Evolutionary conservation across 1,139 yeast genomes (phyloP).

Genomic region (Hemisphaericaspora xylofermentans): DNA sequence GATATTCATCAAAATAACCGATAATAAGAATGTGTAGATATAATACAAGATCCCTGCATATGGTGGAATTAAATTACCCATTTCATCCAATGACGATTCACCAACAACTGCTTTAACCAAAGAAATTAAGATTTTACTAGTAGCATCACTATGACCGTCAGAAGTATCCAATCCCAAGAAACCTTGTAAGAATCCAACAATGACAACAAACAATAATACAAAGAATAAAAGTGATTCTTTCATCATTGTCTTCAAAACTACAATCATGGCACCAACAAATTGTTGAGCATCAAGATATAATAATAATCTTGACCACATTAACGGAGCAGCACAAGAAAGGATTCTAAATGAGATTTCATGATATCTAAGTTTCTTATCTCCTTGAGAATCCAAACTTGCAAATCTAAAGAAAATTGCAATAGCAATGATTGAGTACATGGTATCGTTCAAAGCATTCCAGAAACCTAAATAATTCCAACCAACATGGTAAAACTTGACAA

Average conservation of each 20-base stretch:
- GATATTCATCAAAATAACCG: constrained; percentile 74
- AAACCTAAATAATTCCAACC: constrained; percentile 73
- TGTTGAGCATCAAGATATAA: constrained; percentile 75
- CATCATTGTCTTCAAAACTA: constrained; percentile 83
- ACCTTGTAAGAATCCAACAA: constrained; percentile 82
- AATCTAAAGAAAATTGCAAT: constrained; percentile 58
- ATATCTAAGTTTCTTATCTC: constrained; percentile 36
- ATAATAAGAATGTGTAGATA: constrained; percentile 70
- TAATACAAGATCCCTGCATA: constrained; percentile 78
- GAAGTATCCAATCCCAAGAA: constrained; percentile 84
- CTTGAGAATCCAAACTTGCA: constrained; percentile 40
- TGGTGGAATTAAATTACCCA: constrained; percentile 75
- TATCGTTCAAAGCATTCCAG: constrained; percentile 78
- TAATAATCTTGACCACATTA: constrained; percentile 80
- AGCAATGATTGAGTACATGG: constrained; percentile 56
- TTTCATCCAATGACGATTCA: constrained; percentile 68
- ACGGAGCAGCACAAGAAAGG: constrained; percentile 79
- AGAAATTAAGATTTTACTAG: constrained; percentile 60
- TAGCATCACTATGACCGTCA: constrained; percentile 79
- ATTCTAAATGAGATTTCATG: constrained; percentile 71
- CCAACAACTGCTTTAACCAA: constrained; percentile 72
- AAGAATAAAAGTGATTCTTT: constrained; percentile 80
- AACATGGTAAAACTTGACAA: constrained; percentile 69
- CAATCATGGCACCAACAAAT: constrained; percentile 88
- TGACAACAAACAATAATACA: constrained; percentile 66